A percentile compares a stretch with the other conserved stretches of the same genome.
Evolutionary conservation across 129 eudicot genomes (phyloP).

Genomic region (Erigeron canadensis): DNA sequence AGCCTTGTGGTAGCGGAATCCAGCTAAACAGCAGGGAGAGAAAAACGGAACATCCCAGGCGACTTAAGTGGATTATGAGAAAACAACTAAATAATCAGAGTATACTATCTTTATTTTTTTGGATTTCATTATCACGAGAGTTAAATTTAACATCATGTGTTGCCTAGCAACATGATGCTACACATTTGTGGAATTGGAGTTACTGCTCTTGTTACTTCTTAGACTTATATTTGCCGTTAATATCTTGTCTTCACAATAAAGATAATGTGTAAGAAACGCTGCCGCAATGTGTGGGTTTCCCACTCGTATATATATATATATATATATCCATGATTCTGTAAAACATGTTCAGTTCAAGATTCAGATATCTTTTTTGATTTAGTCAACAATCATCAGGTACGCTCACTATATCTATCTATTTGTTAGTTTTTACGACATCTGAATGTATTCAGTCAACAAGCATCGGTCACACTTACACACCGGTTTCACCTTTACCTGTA

Average conservation of each 20-base stretch:
- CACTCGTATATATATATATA: too few species aligned
- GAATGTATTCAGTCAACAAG: too few species aligned
- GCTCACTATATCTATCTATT: too few species aligned
- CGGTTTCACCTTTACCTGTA: too few species aligned
- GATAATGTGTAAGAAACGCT: slow-evolving; percentile 94
- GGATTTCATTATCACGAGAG: neutral
- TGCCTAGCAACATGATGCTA: neutral
- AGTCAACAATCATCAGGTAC: too few species aligned
- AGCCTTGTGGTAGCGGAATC: slow-evolving; percentile 61
- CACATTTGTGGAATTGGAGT: neutral
- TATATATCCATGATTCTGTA: too few species aligned
- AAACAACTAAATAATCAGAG: slow-evolving; percentile 92
- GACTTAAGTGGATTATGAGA: slow-evolving; percentile 97
- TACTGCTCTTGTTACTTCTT: neutral
- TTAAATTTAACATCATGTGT: slow-evolving; percentile 2
- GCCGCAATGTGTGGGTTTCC: too few species aligned
- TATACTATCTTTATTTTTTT: slow-evolving; percentile 24
- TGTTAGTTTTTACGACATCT: too few species aligned
- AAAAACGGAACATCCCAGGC: slow-evolving; percentile 97
- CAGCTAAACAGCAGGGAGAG: slow-evolving; percentile 72
- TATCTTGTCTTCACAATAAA: slow-evolving; percentile 50
- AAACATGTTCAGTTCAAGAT: too few species aligned
- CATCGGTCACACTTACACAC: too few species aligned
- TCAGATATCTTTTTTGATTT: too few species aligned
- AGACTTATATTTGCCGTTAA: slow-evolving; percentile 11